Evolutionary conservation across 495 filamentous ascomycete genomes (phyloP), one percentile per base, ranked within the genome.

Genomic region (Pyronema domesticum): DNA sequence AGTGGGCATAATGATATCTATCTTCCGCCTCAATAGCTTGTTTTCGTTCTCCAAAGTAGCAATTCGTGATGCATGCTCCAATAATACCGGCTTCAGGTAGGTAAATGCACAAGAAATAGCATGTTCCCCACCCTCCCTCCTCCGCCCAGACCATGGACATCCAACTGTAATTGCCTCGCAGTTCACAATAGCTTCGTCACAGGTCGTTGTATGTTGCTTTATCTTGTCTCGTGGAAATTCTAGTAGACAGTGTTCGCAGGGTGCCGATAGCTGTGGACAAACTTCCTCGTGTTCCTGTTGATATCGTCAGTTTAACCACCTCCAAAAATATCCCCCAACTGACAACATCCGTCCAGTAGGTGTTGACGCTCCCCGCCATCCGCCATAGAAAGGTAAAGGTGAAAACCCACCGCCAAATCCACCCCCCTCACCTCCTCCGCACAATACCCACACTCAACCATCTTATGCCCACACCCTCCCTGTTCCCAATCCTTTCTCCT

Each of bases 101-200:
- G 77, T 75, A 54, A 84, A 69, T 0, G 77, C 69, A 54, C 81
- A 85, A 11, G 57, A 67, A 45, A 71, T 64, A 33, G 71, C 70
- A 56, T 85, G 81, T n/a, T 54, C 60, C 9, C 65, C 60, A n/a
- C 78, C 66, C 36, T 74, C 72, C 1, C 58, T 62, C 6, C 77
- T 74, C 43, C 72, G 73, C 35, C 72, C 67, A 30, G 70, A 69
- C 57, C 71, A 69, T 5, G 68, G 68, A 57, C 81, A 85, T 15
- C 81, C 80, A 37, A 76, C 72, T 54, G 73, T 69, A 1, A 71
- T 69, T 39, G 78, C 80, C 6, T 67, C 48, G 58, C 81, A 84
- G 30, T 68, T 58, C 13, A 73, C 71, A 6, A 74, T 70, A 7
- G 73, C 73, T 37, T 77, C 72, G 0, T 72, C 69, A 55, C 81